Base-by-base conservation (phyloP, 2,329 filamentous ascomycete species). In the Xylaria arbuscula region DNA sequence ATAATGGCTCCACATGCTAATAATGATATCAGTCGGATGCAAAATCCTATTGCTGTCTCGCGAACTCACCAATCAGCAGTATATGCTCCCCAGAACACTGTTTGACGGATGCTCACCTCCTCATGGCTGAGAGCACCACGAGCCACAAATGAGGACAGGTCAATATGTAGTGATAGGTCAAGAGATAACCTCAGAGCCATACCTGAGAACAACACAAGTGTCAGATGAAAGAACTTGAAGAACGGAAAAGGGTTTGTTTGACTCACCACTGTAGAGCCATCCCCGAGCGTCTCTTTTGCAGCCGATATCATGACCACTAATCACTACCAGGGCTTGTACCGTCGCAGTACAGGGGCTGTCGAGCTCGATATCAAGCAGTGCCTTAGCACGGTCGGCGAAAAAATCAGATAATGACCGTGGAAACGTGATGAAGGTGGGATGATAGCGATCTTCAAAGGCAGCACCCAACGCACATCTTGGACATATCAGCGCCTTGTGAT, bases 211-310 rank as follows among this genome's bases (percentile, higher is more conserved):
- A 9, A 13, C 3, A 36, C 5, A 36, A 2, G 28, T 10, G n/a
- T 54, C 15, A 54, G 15, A 34, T n/a, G 11, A 42, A 36, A 19
- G 51, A 17, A 54, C 3, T 2, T 36, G 4, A 54, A 54, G 13
- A 19, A 17, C 2, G 5, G 10, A 19, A 19, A 19, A 11, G 9
- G 6, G 15, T 3, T 36, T 10, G 15, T 10, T 5, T 9, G 51
- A 36, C 51, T 54, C 10, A 54, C 51, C 51, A 54, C 51, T 54
- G 36, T 36, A 54, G n/a, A 54, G 51, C 51, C 51, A 54, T 54
- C 51, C 51, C 11, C 51, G 51, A 54, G 51, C 51, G 32, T 54
- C 51, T n/a, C 51, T 54, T 54, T 38, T 54, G 51, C 51, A 54
- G 36, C 51, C 51, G n/a, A 54, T 54, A n/a, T 54, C 51, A 11